phyloP scores from a whole-genome alignment of 2,329 filamentous ascomycete genomes.

The Aspergillus ustus region DNA sequence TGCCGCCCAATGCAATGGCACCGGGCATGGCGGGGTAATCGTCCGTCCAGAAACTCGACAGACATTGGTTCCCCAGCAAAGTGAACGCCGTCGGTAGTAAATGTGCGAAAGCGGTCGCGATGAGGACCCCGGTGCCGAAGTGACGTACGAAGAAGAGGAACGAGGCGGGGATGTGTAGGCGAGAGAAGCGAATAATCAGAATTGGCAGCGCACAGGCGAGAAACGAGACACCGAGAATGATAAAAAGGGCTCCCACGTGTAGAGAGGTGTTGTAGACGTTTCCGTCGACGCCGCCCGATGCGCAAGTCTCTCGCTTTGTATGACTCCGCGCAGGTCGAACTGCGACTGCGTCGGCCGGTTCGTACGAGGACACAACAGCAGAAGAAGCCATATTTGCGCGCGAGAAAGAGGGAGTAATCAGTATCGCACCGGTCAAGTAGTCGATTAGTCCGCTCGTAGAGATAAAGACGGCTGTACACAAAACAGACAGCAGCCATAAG shows the following conservation, averaged over 20 bases:
- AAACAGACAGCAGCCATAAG: constrained; percentile 33
- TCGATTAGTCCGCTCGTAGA: constrained; percentile 25
- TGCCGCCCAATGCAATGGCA: constrained; percentile 50
- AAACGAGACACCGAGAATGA: constrained; percentile 60
- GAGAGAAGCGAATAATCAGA: constrained; percentile 63
- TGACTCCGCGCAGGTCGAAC: neutral
- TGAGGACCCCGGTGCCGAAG: constrained; percentile 82
- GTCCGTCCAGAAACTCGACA: constrained; percentile 51
- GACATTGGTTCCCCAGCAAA: constrained; percentile 55
- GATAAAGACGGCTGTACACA: constrained; percentile 29
- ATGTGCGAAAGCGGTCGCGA: constrained; percentile 85
- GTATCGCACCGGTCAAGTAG: constrained; percentile 8
- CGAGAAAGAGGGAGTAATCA: neutral
- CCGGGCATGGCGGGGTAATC: constrained; percentile 55
- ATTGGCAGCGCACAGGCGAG: constrained; percentile 70
- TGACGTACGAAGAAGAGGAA: constrained; percentile 61
- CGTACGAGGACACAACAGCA: neutral
- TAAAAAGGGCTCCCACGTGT: constrained; percentile 67
- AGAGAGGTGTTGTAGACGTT: constrained; percentile 63
- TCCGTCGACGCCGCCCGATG: constrained; percentile 28
- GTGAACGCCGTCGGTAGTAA: constrained; percentile 69
- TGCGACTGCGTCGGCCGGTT: neutral
- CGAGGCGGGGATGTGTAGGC: constrained; percentile 59
- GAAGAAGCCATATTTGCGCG: neutral
- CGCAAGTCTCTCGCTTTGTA: constrained; percentile 32